Evolutionary conservation across 306 rosid species (phyloP), one percentile per base, ranked within the genome.

Genomic region (Ceratonia siliqua): DNA sequence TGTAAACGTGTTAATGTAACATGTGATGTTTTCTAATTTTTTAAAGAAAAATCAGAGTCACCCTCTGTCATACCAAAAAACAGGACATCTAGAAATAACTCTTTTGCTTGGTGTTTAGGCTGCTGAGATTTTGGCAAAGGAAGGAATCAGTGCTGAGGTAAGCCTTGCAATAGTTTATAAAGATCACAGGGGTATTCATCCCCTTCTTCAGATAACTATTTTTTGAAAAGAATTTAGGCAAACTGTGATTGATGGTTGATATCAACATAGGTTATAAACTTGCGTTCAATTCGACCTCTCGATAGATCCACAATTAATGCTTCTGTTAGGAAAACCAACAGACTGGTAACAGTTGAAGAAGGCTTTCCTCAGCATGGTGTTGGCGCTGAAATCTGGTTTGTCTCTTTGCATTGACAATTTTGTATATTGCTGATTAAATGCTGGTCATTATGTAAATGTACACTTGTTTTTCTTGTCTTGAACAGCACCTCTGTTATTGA

Each of bases 281-380:
- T 95, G 83, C 91, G 99, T 28, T 85, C 99, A 21, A 95, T 95
- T 83, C 91, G 99, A 28, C 99, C 99, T 6, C 87, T 95, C 49
- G 99, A 95, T 85, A 90, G 96, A 81, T 61, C 91, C 66, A 90
- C 98, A 11, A 92, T 95, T 76, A 95, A 95, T 74, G 74, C 95
- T 52, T 95, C 99, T 42, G 99, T 95, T 14, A 85, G 97, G 87
- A 95, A 95, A 85, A 95, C 99, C 79, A 95, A 87, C 86, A 89
- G 97, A 77, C 73, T 95, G 38, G 86, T 95, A 50, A 95, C 99
- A 28, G 92, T 95, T 69, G 99, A 95, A 85, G 99, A 95, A 92
- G 99, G 99, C 62, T 90, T 92, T 85, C 99, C 99, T 77, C 99
- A 95, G 92, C 97, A 95, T 72, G 99, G 99, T 43, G 96, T 95